Evolutionary conservation across 176 grass and related monocot species (phyloP), one percentile per base, ranked within the genome.

Genomic region (Dactylis glomerata): DNA sequence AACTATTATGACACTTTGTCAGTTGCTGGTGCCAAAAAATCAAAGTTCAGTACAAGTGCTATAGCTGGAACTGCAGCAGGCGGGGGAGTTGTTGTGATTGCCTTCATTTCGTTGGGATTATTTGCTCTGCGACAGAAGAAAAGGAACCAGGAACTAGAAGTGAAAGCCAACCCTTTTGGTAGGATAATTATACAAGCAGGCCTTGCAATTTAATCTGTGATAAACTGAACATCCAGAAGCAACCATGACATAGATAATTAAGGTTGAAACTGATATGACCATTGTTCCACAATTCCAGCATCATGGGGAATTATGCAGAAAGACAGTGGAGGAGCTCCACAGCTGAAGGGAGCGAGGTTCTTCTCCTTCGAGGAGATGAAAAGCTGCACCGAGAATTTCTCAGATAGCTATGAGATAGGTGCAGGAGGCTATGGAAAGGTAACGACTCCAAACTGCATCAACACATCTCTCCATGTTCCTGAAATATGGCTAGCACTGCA

Each of bases 111-210:
- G 5, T 40, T 89, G 44, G 90, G 79, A 34, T 58, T 96, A 59
- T 98, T 93, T 84, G 93, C 93, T 68, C 63, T 89, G 41, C 84
- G 71, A 75, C 93, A 92, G 79, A 99, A 85, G 83, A 91, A 61
- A 85, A 86, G 12, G 52, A 86, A 86, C 73, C 65, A 47, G 65
- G 62, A 84, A 86, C 55, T 81, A 38, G 70, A 41, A 1, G 84
- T 68, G 74, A 77, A 69, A 81, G 61, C 87, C 49, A 73, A 90
- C 44, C 93, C 91, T 89, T 96, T 99, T 41, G 93, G 96, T 99
- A 88, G 64, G 31, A 74, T 54, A 20, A 27, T 28, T 72, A 17
- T 72, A 26, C n/a, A 72, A 72, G 26, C 23, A 46, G 6, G 38
- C 5, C 63, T 80, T 85, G 61, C 47, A 46, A 54, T 77, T 58